Evolutionary conservation across 768 basidiomycete genomes (phyloP).

Genomic region (Trametes villosa): DNA sequence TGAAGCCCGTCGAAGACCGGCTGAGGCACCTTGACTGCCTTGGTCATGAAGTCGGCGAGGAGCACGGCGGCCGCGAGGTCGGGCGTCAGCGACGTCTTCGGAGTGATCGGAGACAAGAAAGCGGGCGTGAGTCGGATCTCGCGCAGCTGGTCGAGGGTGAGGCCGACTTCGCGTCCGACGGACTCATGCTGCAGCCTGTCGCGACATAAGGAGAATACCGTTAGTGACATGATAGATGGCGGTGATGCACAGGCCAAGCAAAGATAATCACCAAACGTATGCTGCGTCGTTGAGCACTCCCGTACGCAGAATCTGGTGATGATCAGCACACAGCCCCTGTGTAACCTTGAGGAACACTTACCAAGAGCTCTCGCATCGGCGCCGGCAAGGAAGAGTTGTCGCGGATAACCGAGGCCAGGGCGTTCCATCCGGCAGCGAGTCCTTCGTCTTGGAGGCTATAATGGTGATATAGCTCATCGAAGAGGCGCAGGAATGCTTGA

Average conservation of each 20-base stretch:
- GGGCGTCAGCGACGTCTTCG: slow-evolving; percentile 27
- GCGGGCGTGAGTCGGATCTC: slow-evolving; percentile 33
- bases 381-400: slow-evolving; percentile 29
- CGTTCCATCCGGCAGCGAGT: slow-evolving; percentile 38
- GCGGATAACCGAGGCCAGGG: slow-evolving; percentile 37
- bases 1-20: slow-evolving; percentile 33
- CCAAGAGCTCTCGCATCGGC: slow-evolving; percentile 43
- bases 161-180: slow-evolving; percentile 35
- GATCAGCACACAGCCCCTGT: background rate
- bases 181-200: slow-evolving; percentile 39
- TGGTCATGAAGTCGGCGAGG: slow-evolving; percentile 37
- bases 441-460: slow-evolving; percentile 22
- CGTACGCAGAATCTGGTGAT: slow-evolving; percentile 33
- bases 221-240: background rate
- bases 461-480: background rate
- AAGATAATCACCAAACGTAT: slow-evolving; percentile 27
- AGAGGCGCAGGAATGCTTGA: too few relatives aligned
- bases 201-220: background rate
- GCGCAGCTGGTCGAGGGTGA: slow-evolving; percentile 37
- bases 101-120: slow-evolving; percentile 12
- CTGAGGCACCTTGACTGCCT: slow-evolving; percentile 35
- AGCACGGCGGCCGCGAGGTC: slow-evolving; percentile 35
- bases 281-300: slow-evolving; percentile 32
- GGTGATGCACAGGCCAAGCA: background rate
- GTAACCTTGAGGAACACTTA: slow-evolving; percentile 19